Percentiles rank a stretch among this genome's conserved stretches.
Conservation (phyloP, 1,284 basidiomycete species). For the Bondarzewia mesenterica region DNA sequence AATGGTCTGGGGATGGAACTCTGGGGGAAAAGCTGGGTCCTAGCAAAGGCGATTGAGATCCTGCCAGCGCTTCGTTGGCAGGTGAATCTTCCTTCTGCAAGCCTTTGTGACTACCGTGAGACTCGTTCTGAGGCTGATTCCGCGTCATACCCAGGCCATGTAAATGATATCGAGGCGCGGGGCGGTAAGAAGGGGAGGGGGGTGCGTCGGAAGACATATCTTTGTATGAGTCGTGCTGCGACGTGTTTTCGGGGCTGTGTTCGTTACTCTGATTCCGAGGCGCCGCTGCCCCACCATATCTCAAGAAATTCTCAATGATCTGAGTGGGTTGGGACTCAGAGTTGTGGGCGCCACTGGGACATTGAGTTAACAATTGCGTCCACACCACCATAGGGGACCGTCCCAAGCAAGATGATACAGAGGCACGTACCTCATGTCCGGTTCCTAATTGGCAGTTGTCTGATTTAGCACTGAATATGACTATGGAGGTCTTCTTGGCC, state of each 20-base stretch:
- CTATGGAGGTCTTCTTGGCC: too few relatives aligned
- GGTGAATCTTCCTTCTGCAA: too few relatives aligned
- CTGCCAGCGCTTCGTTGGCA: background rate
- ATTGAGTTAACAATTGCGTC: background rate
- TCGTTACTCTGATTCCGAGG: background rate
- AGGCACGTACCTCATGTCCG: too few relatives aligned
- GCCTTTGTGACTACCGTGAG: background rate
- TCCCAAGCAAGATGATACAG: too few relatives aligned
- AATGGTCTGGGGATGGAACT: background rate
- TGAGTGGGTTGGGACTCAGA: constrained; percentile 36
- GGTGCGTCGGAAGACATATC: constrained; percentile 2
- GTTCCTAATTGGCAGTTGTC: too few relatives aligned
- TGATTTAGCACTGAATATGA: too few relatives aligned
- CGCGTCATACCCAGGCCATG: constrained; percentile 46
- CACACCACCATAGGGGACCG: too few relatives aligned
- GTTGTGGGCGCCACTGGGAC: background rate
- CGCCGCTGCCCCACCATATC: constrained; percentile 6
- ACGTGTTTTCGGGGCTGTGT: too few relatives aligned
- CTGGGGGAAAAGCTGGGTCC: background rate
- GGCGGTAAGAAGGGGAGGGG: constrained; percentile 19
- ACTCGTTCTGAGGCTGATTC: constrained; percentile 34
- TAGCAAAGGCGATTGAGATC: background rate
- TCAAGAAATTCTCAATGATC: constrained; percentile 28
- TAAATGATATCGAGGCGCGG: constrained; percentile 40
- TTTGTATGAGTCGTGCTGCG: constrained; percentile 1